Base-by-base conservation (phyloP, 176 grass and related monocot species). In the Pontederia paniculata region DNA sequence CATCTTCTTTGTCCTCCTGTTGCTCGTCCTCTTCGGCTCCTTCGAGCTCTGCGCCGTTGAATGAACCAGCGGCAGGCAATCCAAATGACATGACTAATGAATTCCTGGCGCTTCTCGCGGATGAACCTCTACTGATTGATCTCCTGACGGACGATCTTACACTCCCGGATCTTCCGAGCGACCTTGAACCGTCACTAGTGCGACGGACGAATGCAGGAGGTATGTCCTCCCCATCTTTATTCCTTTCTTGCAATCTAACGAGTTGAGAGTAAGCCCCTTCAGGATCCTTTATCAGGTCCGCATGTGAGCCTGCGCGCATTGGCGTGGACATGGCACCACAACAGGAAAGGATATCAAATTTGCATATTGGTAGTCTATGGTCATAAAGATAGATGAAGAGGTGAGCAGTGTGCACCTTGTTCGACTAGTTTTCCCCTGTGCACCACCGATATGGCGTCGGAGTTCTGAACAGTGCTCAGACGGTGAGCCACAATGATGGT, bases 361-460 rank as follows among this genome's bases (percentile, higher is more conserved):
- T 28, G 49, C 17, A 48, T 23, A 22, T 48, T 58, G 54, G 17
- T 59, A 44, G n/a, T 52, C 12, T 45, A 1, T 56, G 59, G 21
- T 46, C 10, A 21, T 21, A 62, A 21, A 22, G 54, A 9, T 42
- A 59, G 8, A 21, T 63, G 22, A 70, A 50, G 44, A 63, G 8
- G 21, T 23, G 50, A 51, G 74, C 64, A 45, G 50, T 9, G 42
- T 15, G 13, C 76, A 82, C 88, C 88, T 77, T 91, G 88, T 54
- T 86, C 88, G 17, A 86, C 73, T 58, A 91, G 63, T 45, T 85
- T 61, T 63, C 88, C 88, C 11, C 65, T 68, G 54, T 76, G 69
- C 62, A 91, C 65, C 21, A 93, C 88, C 1, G 82, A 86, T 74
- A 93, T 93, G 54, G 51, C 66, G 76, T 93, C 72, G 50, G 78